Evolutionary conservation across 2,329 filamentous ascomycete species (phyloP).

Genomic region (Clonostachys rhizophaga): DNA sequence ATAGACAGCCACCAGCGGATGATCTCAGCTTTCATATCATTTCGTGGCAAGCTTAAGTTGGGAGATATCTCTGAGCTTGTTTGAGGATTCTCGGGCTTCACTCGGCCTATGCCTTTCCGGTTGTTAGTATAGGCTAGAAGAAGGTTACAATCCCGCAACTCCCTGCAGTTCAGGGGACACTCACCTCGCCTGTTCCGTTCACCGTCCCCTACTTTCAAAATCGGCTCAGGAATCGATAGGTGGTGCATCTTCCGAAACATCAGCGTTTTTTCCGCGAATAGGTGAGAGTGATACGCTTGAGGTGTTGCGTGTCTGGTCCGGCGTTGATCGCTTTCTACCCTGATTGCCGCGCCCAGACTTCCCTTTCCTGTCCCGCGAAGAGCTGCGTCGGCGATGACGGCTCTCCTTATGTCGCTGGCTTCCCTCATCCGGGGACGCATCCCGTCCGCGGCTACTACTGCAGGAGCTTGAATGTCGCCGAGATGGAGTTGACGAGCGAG

Average conservation of each 20-base stretch:
- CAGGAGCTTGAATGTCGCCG: conserved; percentile 33
- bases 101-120: too few species aligned
- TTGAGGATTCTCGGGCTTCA: too few species aligned
- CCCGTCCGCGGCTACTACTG: conserved; percentile 11
- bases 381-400: conserved; percentile 5
- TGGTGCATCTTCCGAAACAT: conserved; percentile 38
- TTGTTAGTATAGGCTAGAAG: too few species aligned
- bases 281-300: conserved; percentile 46
- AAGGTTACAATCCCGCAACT: too few species aligned
- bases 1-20: neutral
- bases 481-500: conserved; percentile 29
- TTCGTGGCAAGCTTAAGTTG: too few species aligned
- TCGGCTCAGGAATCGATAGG: neutral
- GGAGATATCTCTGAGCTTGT: too few species aligned
- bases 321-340: neutral
- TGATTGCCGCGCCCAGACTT: conserved; percentile 4
- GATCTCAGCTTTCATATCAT: neutral
- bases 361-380: conserved; percentile 6
- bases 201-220: neutral
- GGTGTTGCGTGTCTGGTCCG: conserved; percentile 37
- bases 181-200: conserved; percentile 1
- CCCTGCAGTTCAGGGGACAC: neutral
- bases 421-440: conserved; percentile 4
- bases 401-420: conserved; percentile 4
- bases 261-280: conserved; percentile 48